Evolutionary conservation across 441 rosid species (phyloP), one percentile per base, ranked within the genome.

Genomic region (Adansonia gregorii): DNA sequence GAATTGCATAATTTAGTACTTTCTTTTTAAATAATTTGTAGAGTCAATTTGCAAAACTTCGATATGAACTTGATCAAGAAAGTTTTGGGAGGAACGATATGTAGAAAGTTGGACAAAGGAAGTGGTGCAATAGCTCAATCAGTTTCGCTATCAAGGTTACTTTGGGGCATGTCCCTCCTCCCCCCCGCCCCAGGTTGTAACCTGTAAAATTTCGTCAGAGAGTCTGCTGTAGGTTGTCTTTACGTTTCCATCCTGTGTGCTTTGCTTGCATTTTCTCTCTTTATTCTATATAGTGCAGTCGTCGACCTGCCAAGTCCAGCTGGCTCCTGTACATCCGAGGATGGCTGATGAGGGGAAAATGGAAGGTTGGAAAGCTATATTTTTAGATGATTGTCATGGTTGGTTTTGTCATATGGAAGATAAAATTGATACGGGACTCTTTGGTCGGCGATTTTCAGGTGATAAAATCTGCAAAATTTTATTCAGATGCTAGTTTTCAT

Each of bases 211-310:
- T 72, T 67, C 24, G 35, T 78, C 84, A 3, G 60, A 67, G 80
- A 75, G 73, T 84, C 80, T 76, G 79, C 83, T 60, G 67, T 82
- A 78, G 82, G 83, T 64, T 85, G 78, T 81, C 58, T 39, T 45
- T 69, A 75, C 78, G 78, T 85, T 74, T 83, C 83, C 79, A 72
- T 83, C 82, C 78, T 52, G 87, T 86, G 94, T 88, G 92, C 81
- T 84, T 56, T 78, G 86, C 79, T 83, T 89, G 87, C 80, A 22
- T 66, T 81, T 75, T 79, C 14, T 4, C 45, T 67, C 52, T 73
- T 74, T 70, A 75, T 77, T 78, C 68, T 69, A 64, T 80, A 70
- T 78, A 77, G 83, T 79, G 81, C 86, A 72, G 79, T 83, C 74
- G 20, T 15, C 8, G 80, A 83, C 76, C 52, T 12, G 65, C 64